Evolutionary conservation across 768 basidiomycete species (phyloP).

Genomic region (Aureoboletus auriporus): DNA sequence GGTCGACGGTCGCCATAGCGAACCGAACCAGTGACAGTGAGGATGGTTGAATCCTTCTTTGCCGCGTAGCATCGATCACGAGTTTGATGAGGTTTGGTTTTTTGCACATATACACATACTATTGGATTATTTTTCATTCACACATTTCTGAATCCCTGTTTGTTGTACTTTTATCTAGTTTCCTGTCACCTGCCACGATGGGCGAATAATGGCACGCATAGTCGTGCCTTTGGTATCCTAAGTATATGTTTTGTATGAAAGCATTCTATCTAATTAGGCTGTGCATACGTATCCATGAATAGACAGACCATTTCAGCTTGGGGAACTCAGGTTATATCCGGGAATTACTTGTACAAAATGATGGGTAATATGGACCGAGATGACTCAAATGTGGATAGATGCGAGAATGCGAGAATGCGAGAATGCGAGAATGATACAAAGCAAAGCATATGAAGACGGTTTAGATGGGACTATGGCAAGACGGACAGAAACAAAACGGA

Average conservation of each 20-base stretch:
- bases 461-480: constrained; percentile 42
- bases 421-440: background rate
- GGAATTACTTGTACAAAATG: background rate
- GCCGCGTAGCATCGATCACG: background rate
- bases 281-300: no score
- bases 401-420: no score
- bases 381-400: no score
- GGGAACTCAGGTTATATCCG: no score
- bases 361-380: background rate
- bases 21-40: constrained; percentile 24
- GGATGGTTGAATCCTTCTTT: constrained; percentile 11
- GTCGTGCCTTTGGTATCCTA: constrained; percentile 7
- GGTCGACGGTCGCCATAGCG: constrained; percentile 1
- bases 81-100: constrained; percentile 2
- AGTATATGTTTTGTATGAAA: background rate
- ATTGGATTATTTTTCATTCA: constrained; percentile 1
- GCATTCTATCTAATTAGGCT: background rate
- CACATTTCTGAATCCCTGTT: constrained; percentile 4
- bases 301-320: no score
- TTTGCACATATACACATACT: background rate
- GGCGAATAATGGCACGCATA: background rate
- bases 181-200: background rate
- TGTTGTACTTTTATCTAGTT: background rate
- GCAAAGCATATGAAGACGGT: background rate
- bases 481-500: constrained; percentile 38